Percentiles rank a stretch among this genome's conserved stretches.
phyloP scores from a whole-genome alignment of 2,329 filamentous ascomycete species.

The Trichoderma brevicompactum region DNA sequence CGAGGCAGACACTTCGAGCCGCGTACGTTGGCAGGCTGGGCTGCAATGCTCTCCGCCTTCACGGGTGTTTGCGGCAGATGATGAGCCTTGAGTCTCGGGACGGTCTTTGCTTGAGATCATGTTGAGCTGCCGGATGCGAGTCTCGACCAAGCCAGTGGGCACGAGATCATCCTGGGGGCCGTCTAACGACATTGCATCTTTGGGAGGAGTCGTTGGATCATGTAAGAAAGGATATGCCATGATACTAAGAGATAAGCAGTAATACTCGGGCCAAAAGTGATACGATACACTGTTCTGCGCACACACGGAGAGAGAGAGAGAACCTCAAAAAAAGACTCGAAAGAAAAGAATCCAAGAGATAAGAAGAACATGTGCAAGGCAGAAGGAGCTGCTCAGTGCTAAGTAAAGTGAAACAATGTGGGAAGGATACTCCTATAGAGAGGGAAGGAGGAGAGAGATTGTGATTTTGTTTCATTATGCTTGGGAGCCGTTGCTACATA shows the following conservation, averaged over 20 bases:
- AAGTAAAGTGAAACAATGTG: not conserved
- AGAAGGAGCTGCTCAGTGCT: not conserved
- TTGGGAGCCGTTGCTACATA: constrained; percentile 19
- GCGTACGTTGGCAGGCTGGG: constrained; percentile 36
- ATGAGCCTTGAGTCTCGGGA: constrained; percentile 10
- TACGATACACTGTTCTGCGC: not conserved
- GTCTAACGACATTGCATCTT: constrained; percentile 22
- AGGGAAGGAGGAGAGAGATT: not conserved
- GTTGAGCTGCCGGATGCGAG: constrained; percentile 39
- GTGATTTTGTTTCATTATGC: constrained; percentile 23
- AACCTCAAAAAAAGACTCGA: not conserved
- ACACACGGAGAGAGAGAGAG: not conserved
- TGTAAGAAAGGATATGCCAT: constrained; percentile 30
- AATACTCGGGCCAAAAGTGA: not conserved
- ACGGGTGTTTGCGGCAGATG: constrained; percentile 26
- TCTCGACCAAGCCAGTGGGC: constrained; percentile 38
- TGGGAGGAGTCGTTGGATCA: constrained; percentile 14
- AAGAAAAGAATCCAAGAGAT: not conserved
- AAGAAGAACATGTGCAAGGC: not conserved
- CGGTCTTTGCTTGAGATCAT: constrained; percentile 32
- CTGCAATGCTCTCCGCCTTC: constrained; percentile 35
- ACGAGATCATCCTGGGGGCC: constrained; percentile 31
- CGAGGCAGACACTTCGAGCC: constrained; percentile 32
- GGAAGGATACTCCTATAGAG: constrained; percentile 10
- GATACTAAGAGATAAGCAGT: not conserved